Evolutionary conservation across 306 rosid genomes (phyloP), one percentile per base, ranked within the genome.

Genomic region (Quillaja saponaria): DNA sequence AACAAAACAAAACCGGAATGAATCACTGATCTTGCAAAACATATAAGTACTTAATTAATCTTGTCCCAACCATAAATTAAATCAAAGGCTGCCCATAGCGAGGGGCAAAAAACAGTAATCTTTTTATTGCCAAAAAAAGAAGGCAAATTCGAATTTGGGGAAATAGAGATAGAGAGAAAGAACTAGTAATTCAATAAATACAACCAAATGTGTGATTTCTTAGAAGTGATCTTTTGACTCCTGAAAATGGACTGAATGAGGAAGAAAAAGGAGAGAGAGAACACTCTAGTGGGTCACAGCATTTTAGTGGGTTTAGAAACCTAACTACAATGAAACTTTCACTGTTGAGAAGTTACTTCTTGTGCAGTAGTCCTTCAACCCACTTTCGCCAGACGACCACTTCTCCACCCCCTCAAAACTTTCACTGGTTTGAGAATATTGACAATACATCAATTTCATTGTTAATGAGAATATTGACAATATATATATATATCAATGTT

Each of bases 41-140:
- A 58, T 16, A 18, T 38, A 52, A 50, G 49, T 19, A 13, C 28
- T 58, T 52, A 14, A 51, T 34, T 25, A 25, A 25, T 25, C 31
- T 13, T 50, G 41, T 56, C 50, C 25, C 35, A 52, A 54, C 15
- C 48, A 38, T 58, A 54, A 17, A 33, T 19, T 25, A 9, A 45
- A 51, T 50, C 11, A 73, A 61, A 61, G 31, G 35, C 6, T 42
- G 21, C 19, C 49, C 25, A 33, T 53, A 18, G 15, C 12, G 17
- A 25, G 17, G 17, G 15, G 6, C 14, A 13, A 42, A 6, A 42
- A 42, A 42, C 6, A 12, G 13, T 42, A 42, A 42, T 16, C 2
- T 6, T 13, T 13, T 4, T 42, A 1, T 42, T 2, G 13, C 15
- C 14, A 42, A 13, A 15, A 40, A 10, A 7, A 10, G 46, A 40